phyloP scores from a whole-genome alignment of 768 basidiomycete genomes.

The Psilocybe azurescens region DNA sequence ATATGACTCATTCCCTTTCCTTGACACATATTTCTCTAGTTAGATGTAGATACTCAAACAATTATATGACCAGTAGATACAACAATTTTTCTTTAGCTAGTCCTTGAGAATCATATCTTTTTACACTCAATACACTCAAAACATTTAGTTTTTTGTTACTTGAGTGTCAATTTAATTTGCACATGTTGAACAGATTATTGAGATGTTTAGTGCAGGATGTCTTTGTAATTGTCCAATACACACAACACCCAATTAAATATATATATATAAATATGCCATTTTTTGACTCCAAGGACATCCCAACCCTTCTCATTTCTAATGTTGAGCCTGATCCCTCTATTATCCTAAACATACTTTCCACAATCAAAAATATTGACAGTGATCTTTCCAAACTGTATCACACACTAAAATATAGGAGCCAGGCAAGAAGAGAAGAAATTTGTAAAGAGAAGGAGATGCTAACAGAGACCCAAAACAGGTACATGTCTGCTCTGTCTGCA shows the following conservation, averaged over 20 bases:
- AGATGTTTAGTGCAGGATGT: too few relatives aligned
- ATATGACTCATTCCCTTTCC: too few relatives aligned
- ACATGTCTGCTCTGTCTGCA: not conserved
- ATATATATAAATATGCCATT: too few relatives aligned
- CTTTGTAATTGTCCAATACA: too few relatives aligned
- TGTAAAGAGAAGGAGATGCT: not conserved
- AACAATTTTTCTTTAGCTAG: too few relatives aligned
- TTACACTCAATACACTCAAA: too few relatives aligned
- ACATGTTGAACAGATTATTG: too few relatives aligned
- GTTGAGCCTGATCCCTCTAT: not conserved
- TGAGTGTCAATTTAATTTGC: accelerated
- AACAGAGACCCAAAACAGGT: not conserved
- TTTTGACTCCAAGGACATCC: not conserved
- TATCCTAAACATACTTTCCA: not conserved
- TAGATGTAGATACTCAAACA: too few relatives aligned
- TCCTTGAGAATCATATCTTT: too few relatives aligned
- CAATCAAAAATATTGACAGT: not conserved
- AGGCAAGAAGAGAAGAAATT: not conserved
- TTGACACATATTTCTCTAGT: too few relatives aligned
- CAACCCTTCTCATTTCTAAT: not conserved
- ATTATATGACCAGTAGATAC: too few relatives aligned
- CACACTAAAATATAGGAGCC: not conserved
- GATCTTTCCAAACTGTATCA: not conserved
- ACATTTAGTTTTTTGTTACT: not conserved
- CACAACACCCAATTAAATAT: too few relatives aligned